Conservation (phyloP, 2,329 filamentous ascomycete genomes). For the Alternaria angustiovoidea region DNA sequence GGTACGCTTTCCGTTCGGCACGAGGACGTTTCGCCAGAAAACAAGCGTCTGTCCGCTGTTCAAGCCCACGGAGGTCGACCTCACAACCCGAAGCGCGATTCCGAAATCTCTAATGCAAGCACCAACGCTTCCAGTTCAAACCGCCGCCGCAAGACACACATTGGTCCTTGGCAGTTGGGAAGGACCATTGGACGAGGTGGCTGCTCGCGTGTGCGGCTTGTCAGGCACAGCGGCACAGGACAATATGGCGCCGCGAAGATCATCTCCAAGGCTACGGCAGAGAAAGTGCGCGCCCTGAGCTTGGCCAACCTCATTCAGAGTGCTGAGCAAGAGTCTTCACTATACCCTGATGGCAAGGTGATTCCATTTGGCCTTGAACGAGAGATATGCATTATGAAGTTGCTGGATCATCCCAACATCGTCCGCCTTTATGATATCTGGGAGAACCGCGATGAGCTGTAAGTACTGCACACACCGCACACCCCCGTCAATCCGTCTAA, state of each 20-base stretch:
- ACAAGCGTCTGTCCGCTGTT: conserved; percentile 63
- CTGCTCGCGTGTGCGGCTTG: conserved; percentile 85
- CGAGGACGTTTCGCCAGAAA: conserved; percentile 51
- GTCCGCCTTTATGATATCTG: conserved; percentile 95
- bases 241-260: conserved; percentile 95
- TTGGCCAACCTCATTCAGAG: conserved; percentile 82
- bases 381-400: conserved; percentile 96
- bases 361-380: conserved; percentile 91
- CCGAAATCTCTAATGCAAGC: conserved; percentile 64
- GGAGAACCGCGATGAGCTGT: conserved; percentile 97
- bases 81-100: conserved; percentile 59
- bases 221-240: conserved; percentile 78
- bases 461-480: conserved; percentile 50
- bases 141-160: conserved; percentile 71
- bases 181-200: conserved; percentile 89
- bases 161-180: conserved; percentile 94
- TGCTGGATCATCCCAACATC: conserved; percentile 93
- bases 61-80: conserved; percentile 57
- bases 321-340: conserved; percentile 65
- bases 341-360: conserved; percentile 66
- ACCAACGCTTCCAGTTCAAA: conserved; percentile 59
- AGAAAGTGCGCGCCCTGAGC: conserved; percentile 84
- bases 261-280: conserved; percentile 79
- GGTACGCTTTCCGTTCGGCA: conserved; percentile 53
- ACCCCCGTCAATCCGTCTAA: conserved; percentile 21